Evolutionary conservation across 352 stramenopile species (phyloP).

Genomic region (Pythium coloratum): DNA sequence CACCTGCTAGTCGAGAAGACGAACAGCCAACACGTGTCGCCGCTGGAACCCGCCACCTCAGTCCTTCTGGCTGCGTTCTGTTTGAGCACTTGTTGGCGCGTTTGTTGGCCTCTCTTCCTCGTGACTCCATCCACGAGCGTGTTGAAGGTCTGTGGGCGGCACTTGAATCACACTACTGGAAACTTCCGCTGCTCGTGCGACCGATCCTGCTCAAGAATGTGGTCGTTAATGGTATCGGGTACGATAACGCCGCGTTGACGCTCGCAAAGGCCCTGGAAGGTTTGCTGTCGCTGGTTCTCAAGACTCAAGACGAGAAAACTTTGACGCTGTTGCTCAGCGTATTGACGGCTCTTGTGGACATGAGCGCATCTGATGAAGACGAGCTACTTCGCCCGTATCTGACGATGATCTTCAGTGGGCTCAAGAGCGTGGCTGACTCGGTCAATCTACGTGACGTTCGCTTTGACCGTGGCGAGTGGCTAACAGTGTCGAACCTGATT

Average conservation of each 20-base stretch:
- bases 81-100: constrained; percentile 64
- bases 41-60: constrained; percentile 29
- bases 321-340: constrained; percentile 39
- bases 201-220: constrained; percentile 46
- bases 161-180: constrained; percentile 52
- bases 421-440: constrained; percentile 25
- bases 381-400: constrained; percentile 60
- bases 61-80: constrained; percentile 61
- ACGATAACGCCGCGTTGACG: constrained; percentile 62
- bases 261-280: constrained; percentile 66
- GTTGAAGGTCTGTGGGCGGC: constrained; percentile 43
- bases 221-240: constrained; percentile 44
- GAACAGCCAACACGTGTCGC: not conserved
- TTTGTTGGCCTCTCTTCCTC: constrained; percentile 12
- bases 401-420: constrained; percentile 55
- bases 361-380: constrained; percentile 51
- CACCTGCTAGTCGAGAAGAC: not conserved
- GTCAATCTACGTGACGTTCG: constrained; percentile 19
- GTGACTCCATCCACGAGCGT: constrained; percentile 37
- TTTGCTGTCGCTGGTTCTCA: constrained; percentile 48
- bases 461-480: constrained; percentile 50
- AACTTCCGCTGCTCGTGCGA: constrained; percentile 42
- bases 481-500: constrained; percentile 62
- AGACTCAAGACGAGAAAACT: constrained; percentile 38
- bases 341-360: constrained; percentile 54